Evolutionary conservation across 2,329 filamentous ascomycete species (phyloP), one percentile per base, ranked within the genome.

Genomic region (Cadophora malorum): DNA sequence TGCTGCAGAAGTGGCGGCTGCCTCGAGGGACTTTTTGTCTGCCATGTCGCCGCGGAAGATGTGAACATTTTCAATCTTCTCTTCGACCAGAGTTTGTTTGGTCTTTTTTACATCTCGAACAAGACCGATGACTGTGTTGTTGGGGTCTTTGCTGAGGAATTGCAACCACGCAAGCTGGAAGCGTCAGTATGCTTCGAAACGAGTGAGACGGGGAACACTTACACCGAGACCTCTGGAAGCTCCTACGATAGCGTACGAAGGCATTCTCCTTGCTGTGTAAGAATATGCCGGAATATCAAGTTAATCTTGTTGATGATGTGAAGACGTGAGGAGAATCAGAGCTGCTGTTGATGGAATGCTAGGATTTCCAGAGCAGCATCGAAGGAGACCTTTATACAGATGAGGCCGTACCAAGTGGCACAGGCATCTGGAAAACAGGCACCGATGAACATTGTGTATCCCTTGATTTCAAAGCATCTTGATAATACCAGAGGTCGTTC

Each of bases 91-190:
- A 14, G 6, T 55, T 33, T 31, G 3, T 12, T 33, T 55, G 25
- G 52, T 55, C 28, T 33, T 55, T 14, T 55, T 25, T 9, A 83
- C 84, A 75, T 85, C 74, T 23, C 84, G 83, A 23, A 83, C 83
- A 0, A 85, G 74, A 4, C 83, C 84, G 61, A 86, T 75, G 58
- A 86, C 80, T 0, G 75, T 76, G 70, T 84, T 84, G n/a, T 72
- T 64, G 3, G 80, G 74, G 69, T 84, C 76, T 23, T 74, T 71
- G 0, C 84, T 84, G 3, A 85, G 70, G 33, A 83, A 78, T n/a
- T 75, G 76, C 33, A 87, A 68, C 73, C 86, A 83, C 68, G 81
- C 84, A 63, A 80, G 85, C 85, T 86, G 47, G 19, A 16, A 10
- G 25, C 21, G 33, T 45, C 19, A 63, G 64, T 28, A 28, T 28